Evolutionary conservation across 2,329 filamentous ascomycete genomes (phyloP), one percentile per base, ranked within the genome.

Genomic region (Calonectria hongkongensis): DNA sequence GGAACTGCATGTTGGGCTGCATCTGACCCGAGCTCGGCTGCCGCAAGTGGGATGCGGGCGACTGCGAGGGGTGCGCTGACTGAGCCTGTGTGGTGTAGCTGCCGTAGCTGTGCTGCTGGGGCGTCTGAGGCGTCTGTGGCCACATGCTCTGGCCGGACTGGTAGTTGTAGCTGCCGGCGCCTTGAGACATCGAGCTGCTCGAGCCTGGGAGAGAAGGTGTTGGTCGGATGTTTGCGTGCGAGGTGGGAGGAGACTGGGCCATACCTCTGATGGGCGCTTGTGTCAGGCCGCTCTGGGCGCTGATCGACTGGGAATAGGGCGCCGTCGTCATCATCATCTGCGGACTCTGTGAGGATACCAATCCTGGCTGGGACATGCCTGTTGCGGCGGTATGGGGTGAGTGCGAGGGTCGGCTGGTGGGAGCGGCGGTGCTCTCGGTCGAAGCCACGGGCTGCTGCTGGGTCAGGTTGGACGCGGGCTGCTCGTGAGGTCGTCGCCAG

Each of bases 401-500:
- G 78, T 91, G 88, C 33, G 88, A 87, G 12, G 89, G 85, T 60
- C 91, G 88, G 68, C 87, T 89, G 16, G 88, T 87, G 15, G 89
- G 85, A 13, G 86, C 80, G 27, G 86, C 79, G 4, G 88, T 75
- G 60, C 62, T 75, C 50, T 89, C 86, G 68, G 83, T 80, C 39
- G 85, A 83, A 21, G 84, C 84, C 60, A 87, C 86, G 56, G 88
- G 85, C 72, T 88, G 85, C 72, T 88, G 85, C 73, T 88, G 90
- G 62, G 84, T 86, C 75, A 88, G 82, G 75, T 77, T 85, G 43
- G 86, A 87, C 65, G 87, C 86, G 68, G 94, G 92, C 72, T 94
- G 92, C 81, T 98, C 95, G 76, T 97, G 95, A 13, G 94, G 93
- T 73, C 94, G 90, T 75, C 93, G 91, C 94, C 96, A 98, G 76